Evolutionary conservation across 331 rosid species (phyloP).

Genomic region (Malus hybrid): DNA sequence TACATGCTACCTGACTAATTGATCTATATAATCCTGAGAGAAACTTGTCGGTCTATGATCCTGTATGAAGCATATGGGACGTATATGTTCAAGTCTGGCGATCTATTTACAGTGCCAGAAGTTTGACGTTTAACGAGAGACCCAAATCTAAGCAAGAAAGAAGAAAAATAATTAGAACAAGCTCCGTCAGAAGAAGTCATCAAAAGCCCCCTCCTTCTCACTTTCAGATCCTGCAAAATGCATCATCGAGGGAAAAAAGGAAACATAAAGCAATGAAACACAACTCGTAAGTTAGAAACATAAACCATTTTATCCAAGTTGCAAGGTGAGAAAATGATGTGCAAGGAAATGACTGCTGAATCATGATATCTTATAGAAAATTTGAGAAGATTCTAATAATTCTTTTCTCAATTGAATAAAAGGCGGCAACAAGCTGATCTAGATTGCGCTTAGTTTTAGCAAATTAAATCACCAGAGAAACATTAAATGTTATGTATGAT

Average conservation of each 20-base stretch:
- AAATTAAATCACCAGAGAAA: background rate
- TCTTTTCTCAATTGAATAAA: background rate
- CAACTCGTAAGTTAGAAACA: background rate
- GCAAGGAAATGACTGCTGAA: background rate
- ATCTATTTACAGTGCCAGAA: conserved; percentile 4
- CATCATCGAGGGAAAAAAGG: conserved; percentile 16
- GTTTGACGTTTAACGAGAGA: background rate
- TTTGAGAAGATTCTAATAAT: background rate
- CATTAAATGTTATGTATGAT: background rate
- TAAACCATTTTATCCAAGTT: background rate
- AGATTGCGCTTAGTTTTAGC: background rate
- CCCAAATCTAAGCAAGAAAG: conserved; percentile 7
- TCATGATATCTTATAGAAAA: background rate
- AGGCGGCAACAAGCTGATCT: background rate
- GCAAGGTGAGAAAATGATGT: background rate
- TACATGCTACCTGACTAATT: background rate
- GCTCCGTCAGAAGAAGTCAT: conserved; percentile 69
- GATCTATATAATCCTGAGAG: background rate
- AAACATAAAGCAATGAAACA: conserved; percentile 5
- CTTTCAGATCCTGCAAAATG: conserved; percentile 64
- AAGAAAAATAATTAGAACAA: conserved; percentile 17
- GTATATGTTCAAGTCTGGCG: conserved; percentile 5
- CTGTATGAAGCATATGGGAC: conserved; percentile 4
- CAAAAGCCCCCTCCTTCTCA: conserved; percentile 64
- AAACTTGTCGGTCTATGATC: background rate